Evolutionary conservation across 208 protist species (phyloP).

Genomic region (Hexamita inflata): DNA sequence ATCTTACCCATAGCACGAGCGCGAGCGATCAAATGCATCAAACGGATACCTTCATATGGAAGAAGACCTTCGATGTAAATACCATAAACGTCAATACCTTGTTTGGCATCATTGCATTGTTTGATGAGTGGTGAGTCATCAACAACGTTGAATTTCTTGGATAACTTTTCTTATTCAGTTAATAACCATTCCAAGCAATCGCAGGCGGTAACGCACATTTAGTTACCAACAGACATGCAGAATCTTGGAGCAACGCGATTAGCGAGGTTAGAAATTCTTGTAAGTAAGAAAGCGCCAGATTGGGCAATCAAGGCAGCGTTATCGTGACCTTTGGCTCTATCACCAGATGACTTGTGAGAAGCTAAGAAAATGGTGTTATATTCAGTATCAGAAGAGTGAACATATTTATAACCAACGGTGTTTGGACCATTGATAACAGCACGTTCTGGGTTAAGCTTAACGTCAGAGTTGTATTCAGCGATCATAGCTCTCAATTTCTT

Average conservation of each 20-base stretch:
- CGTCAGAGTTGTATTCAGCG: not conserved
- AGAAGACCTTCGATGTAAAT: constrained; percentile 44
- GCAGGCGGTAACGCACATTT: constrained; percentile 36
- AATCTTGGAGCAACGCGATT: constrained; percentile 23
- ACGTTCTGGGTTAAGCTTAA: not conserved
- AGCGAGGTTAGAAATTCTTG: constrained; percentile 36
- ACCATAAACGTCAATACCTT: not conserved
- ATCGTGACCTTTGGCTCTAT: not conserved
- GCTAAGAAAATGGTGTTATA: constrained; percentile 37
- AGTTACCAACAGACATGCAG: constrained; percentile 42
- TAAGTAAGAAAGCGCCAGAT: constrained; percentile 39
- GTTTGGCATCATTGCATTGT: no score
- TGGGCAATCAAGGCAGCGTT: constrained; percentile 37
- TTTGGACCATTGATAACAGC: constrained; percentile 45
- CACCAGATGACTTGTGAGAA: constrained; percentile 28
- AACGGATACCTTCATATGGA: constrained; percentile 21
- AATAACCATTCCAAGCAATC: constrained; percentile 42
- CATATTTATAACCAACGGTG: constrained; percentile 36
- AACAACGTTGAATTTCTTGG: not conserved
- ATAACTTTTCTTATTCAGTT: not conserved
- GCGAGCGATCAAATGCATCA: constrained; percentile 22
- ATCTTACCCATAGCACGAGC: constrained; percentile 19
- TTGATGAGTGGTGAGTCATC: constrained; percentile 1
- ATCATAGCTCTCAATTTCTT: constrained; percentile 29
- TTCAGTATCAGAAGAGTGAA: not conserved